phyloP scores from a whole-genome alignment of 495 filamentous ascomycete genomes.

The Aspergillus heteromorphus region DNA sequence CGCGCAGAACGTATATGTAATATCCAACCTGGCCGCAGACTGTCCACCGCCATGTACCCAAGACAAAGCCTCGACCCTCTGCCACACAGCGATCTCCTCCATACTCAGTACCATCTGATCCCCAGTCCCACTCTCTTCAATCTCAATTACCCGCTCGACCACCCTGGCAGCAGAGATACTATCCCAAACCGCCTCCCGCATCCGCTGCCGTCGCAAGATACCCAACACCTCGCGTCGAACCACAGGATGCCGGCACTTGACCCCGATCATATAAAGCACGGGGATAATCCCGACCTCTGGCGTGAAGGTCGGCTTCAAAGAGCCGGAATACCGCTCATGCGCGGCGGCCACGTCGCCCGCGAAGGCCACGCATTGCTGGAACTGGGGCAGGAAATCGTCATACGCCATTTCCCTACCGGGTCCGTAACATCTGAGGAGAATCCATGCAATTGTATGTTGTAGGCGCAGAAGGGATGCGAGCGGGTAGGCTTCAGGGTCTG shows the following conservation, averaged over 20 bases:
- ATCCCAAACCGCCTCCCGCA: constrained; percentile 30
- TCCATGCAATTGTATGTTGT: constrained; percentile 25
- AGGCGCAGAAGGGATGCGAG: constrained; percentile 7
- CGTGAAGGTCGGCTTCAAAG: constrained; percentile 3
- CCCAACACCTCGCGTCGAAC: constrained; percentile 18
- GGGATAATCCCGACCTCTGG: constrained; percentile 9
- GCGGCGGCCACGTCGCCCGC: constrained; percentile 5
- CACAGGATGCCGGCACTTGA: constrained; percentile 25
- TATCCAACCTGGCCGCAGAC: constrained; percentile 20
- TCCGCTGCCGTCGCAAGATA: constrained; percentile 22
- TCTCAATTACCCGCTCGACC: constrained; percentile 26
- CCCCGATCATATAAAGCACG: constrained; percentile 24
- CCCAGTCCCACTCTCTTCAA: constrained; percentile 14
- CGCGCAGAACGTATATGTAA: constrained; percentile 25
- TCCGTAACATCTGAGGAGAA: constrained; percentile 18
- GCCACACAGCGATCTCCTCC: constrained; percentile 19
- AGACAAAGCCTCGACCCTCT: constrained; percentile 24
- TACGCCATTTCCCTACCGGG: constrained; percentile 7
- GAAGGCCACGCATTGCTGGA: constrained; percentile 4
- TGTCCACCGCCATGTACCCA: constrained; percentile 12
- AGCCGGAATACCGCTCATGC: constrained; percentile 4
- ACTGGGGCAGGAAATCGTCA: constrained; percentile 5
- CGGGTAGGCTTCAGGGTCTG: constrained; percentile 1
- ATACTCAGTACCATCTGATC: constrained; percentile 14
- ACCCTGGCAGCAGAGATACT: constrained; percentile 22